A percentile compares a stretch with the other conserved stretches of the same genome.
phyloP scores from a whole-genome alignment of 2,329 filamentous ascomycete genomes.

The Mycogone perniciosa region DNA sequence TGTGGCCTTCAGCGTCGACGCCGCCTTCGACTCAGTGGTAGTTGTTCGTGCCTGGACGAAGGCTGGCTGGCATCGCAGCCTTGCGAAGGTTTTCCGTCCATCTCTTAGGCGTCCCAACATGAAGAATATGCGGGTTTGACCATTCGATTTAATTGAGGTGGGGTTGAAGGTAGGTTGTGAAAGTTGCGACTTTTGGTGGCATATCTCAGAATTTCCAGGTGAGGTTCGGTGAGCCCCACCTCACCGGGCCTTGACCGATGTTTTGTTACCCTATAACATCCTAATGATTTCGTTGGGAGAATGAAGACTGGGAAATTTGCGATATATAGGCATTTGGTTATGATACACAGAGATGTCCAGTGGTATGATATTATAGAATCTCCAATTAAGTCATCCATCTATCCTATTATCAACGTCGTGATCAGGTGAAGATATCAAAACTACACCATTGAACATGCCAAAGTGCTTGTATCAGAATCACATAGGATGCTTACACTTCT shows the following conservation, averaged over 20 bases:
- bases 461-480: no score
- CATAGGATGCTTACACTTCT: no score
- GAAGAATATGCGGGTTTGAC: not conserved
- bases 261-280: not conserved
- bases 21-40: constrained; percentile 6
- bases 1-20: constrained; percentile 14
- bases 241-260: not conserved
- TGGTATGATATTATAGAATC: no score
- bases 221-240: constrained; percentile 1
- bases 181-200: not conserved
- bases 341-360: not conserved
- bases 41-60: constrained; percentile 8
- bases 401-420: no score
- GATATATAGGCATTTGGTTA: no score
- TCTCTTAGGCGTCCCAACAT: constrained; percentile 12
- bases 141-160: not conserved
- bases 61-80: constrained; percentile 8
- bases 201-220: constrained; percentile 1
- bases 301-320: no score
- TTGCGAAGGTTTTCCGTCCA: constrained; percentile 11
- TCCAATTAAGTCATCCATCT: no score
- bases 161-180: not conserved
- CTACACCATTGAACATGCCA: no score
- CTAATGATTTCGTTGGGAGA: not conserved
- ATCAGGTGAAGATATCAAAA: no score